Conservation (phyloP, 2,329 filamentous ascomycete species). For the Leptographium procerum region DNA sequence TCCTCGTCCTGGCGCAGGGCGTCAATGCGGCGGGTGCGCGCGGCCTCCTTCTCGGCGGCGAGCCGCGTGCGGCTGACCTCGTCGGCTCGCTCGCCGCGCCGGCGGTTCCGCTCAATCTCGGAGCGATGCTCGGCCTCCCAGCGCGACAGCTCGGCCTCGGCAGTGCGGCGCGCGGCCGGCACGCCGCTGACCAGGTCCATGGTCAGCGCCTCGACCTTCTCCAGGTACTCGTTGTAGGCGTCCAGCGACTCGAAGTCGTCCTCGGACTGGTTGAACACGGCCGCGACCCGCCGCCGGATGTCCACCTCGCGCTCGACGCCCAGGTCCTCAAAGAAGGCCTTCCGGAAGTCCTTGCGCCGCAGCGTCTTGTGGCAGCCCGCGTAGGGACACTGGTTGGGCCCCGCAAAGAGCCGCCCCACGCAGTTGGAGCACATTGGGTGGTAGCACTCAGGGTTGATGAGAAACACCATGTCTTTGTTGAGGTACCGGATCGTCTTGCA, state of each 20-base stretch:
- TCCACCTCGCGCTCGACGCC: slow-evolving; percentile 87
- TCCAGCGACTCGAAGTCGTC: slow-evolving; percentile 80
- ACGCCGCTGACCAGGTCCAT: slow-evolving; percentile 73
- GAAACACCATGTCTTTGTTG: slow-evolving; percentile 86
- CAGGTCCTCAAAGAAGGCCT: slow-evolving; percentile 83
- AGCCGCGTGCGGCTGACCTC: slow-evolving; percentile 42
- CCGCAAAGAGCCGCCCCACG: slow-evolving; percentile 88
- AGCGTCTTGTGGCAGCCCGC: slow-evolving; percentile 80
- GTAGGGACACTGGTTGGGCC: slow-evolving; percentile 85
- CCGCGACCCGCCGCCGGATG: slow-evolving; percentile 67
- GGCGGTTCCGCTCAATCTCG: slow-evolving; percentile 52
- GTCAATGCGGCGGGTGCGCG: slow-evolving; percentile 48
- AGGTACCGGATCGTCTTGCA: slow-evolving; percentile 96
- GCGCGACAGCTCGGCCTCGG: slow-evolving; percentile 40
- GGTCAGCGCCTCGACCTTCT: slow-evolving; percentile 81
- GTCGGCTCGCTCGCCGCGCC: slow-evolving; percentile 38
- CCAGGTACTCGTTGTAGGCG: slow-evolving; percentile 88
- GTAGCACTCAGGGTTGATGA: slow-evolving; percentile 97
- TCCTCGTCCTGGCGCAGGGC: slow-evolving; percentile 59
- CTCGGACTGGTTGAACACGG: slow-evolving; percentile 76
- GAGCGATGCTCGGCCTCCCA: slow-evolving; percentile 66
- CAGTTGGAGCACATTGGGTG: slow-evolving; percentile 98
- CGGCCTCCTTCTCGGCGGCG: slow-evolving; percentile 55
- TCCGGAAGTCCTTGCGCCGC: slow-evolving; percentile 71
- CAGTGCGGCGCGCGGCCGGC: slow-evolving; percentile 36